Percentiles rank a stretch among this genome's conserved stretches.
phyloP scores from a whole-genome alignment of 441 rosid species.

The Populus hybrid region DNA sequence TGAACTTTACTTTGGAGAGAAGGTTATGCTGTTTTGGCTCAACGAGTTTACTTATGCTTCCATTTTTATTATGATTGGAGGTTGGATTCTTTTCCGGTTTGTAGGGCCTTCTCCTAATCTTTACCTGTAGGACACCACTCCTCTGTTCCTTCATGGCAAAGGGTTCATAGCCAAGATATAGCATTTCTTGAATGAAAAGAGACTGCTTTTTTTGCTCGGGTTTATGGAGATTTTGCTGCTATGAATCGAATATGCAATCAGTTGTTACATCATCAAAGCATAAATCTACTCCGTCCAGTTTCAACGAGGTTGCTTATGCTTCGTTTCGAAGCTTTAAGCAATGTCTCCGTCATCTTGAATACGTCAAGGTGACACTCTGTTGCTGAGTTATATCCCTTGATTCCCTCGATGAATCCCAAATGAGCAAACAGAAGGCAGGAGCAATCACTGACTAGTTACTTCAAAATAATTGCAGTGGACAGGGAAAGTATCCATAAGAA shows the following conservation, averaged over 20 bases:
- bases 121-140: slow-evolving; percentile 85
- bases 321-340: background rate
- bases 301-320: background rate
- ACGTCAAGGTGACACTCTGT: too few relatives aligned
- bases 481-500: background rate
- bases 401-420: background rate
- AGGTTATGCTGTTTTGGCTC: slow-evolving; percentile 82
- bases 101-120: slow-evolving; percentile 92
- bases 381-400: too few relatives aligned
- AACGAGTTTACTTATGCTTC: slow-evolving; percentile 28
- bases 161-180: slow-evolving; percentile 31
- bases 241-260: background rate
- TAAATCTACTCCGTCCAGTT: background rate
- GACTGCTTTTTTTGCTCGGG: background rate
- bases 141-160: slow-evolving; percentile 56
- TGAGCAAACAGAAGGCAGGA: background rate
- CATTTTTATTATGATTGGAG: slow-evolving; percentile 81
- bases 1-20: slow-evolving; percentile 86
- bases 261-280: background rate
- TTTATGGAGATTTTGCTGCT: background rate
- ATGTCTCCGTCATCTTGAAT: background rate
- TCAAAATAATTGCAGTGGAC: background rate
- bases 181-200: background rate
- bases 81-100: slow-evolving; percentile 86
- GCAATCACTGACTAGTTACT: background rate